Percentiles rank a stretch among this genome's conserved stretches.
These are phyloP conservation scores for Colletotrichum simmondsii DNA, from an alignment of 2,329 filamentous ascomycete species.

Conservation along the genomic window DNA sequence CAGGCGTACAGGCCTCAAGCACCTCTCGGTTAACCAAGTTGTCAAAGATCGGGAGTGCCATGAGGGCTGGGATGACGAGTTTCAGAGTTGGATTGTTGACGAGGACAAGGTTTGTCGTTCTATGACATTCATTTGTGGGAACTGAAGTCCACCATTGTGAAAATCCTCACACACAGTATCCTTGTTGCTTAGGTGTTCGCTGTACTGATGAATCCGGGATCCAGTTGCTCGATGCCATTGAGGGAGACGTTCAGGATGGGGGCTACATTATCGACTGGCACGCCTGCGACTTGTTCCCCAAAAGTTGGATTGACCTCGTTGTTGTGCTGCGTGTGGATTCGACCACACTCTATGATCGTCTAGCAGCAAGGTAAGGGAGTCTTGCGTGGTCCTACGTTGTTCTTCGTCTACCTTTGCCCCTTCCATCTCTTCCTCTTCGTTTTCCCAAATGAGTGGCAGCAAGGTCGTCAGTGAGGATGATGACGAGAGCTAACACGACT, in stretches of 20 bases:
- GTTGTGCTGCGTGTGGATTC: conserved; percentile 89
- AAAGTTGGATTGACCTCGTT: conserved; percentile 93
- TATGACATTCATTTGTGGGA: background rate
- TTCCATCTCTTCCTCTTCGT: background rate
- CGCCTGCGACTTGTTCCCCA: conserved; percentile 93
- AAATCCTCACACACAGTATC: background rate
- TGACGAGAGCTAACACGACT: background rate
- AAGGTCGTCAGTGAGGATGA: background rate
- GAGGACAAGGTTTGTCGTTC: conserved; percentile 82
- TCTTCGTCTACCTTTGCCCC: background rate
- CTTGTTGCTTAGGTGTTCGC: background rate
- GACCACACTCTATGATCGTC: conserved; percentile 83
- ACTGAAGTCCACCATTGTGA: background rate
- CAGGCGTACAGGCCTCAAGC: conserved; percentile 79
- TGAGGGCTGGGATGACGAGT: conserved; percentile 87
- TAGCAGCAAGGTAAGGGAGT: conserved; percentile 72
- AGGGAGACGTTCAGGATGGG: conserved; percentile 80
- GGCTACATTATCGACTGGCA: conserved; percentile 98
- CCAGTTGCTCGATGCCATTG: conserved; percentile 87
- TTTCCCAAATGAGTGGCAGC: background rate
- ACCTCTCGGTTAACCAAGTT: conserved; percentile 89
- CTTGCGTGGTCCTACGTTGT: conserved; percentile 33
- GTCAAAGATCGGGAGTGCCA: conserved; percentile 90
- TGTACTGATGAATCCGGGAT: background rate
- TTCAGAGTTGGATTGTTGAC: conserved; percentile 91